Evolutionary conservation across 1,284 basidiomycete genomes (phyloP).

Genomic region (Malassezia restricta): DNA sequence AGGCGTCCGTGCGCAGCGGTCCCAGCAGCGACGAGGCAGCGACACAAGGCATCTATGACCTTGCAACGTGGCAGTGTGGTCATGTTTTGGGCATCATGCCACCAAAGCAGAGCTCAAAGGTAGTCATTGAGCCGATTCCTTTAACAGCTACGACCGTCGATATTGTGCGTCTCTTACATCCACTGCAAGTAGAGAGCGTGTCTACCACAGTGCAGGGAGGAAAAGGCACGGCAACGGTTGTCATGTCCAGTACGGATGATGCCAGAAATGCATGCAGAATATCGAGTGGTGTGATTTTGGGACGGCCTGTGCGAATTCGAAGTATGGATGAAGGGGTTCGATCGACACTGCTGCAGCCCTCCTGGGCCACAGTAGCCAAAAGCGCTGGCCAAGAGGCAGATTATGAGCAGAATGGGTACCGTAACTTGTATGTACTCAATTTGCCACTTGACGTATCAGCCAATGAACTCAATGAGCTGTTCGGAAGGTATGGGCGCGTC

Average conservation of each 20-base stretch:
- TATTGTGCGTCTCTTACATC: neutral
- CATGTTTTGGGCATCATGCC: conserved; percentile 1
- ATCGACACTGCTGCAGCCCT: no score
- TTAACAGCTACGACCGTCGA: conserved; percentile 1
- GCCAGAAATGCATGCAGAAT: neutral
- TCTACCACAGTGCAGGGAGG: neutral
- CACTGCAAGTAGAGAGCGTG: neutral
- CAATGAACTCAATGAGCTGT: conserved; percentile 31
- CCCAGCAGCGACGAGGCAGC: no score
- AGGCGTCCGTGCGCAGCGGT: no score
- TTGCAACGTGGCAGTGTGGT: no score
- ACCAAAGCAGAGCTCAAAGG: neutral
- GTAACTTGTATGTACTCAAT: conserved; percentile 44
- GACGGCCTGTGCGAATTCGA: no score
- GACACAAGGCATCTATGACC: no score
- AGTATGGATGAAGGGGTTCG: no score
- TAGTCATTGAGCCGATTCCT: conserved; percentile 2
- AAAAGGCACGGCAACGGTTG: neutral
- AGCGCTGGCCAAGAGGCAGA: neutral
- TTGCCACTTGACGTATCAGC: conserved; percentile 40
- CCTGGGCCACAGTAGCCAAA: neutral
- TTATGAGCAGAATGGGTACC: conserved; percentile 3
- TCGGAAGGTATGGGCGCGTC: conserved; percentile 28
- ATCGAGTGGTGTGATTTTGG: neutral
- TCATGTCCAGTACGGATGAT: neutral